Percentiles rank a stretch among this genome's conserved stretches.
Evolutionary conservation across 805 yeast genomes (phyloP).

Genomic region (Myxozyma nipponensis): DNA sequence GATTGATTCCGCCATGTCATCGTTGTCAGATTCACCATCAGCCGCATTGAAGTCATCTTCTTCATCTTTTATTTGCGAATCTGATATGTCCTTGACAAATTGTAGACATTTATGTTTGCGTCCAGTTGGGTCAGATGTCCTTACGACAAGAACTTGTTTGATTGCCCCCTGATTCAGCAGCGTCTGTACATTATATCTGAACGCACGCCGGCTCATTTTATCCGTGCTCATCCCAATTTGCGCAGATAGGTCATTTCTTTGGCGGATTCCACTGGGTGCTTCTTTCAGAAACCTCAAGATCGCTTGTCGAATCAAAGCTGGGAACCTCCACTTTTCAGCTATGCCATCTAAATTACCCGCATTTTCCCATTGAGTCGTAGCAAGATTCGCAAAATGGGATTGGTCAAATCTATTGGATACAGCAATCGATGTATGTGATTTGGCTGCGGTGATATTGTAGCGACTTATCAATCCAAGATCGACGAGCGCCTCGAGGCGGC

Average conservation of each 20-base stretch:
- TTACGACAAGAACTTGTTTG: slow-evolving; percentile 35
- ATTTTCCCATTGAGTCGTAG: no score
- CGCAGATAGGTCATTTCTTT: slow-evolving; percentile 39
- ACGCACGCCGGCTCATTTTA: slow-evolving; percentile 24
- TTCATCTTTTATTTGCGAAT: slow-evolving; percentile 34
- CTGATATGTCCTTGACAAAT: slow-evolving; percentile 32
- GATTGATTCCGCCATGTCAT: slow-evolving; percentile 25
- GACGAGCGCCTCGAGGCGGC: slow-evolving; percentile 35
- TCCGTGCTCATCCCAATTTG: slow-evolving; percentile 40
- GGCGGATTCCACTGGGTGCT: slow-evolving; percentile 38
- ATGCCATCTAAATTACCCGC: no score
- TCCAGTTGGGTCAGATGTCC: slow-evolving; percentile 36
- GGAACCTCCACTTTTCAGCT: no score
- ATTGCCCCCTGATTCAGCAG: slow-evolving; percentile 34
- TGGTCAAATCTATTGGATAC: neutral
- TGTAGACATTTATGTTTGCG: slow-evolving; percentile 38
- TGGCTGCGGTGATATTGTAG: slow-evolving; percentile 31
- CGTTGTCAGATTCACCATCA: slow-evolving; percentile 41
- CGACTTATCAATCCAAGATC: slow-evolving; percentile 38
- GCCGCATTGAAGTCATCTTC: slow-evolving; percentile 35
- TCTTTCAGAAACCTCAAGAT: slow-evolving; percentile 33
- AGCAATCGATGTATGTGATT: neutral
- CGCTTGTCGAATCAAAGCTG: slow-evolving; percentile 21
- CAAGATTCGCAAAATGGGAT: neutral
- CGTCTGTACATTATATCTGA: slow-evolving; percentile 29